Conservation (phyloP, 345 rosid species). For the Pistacia integerrima region DNA sequence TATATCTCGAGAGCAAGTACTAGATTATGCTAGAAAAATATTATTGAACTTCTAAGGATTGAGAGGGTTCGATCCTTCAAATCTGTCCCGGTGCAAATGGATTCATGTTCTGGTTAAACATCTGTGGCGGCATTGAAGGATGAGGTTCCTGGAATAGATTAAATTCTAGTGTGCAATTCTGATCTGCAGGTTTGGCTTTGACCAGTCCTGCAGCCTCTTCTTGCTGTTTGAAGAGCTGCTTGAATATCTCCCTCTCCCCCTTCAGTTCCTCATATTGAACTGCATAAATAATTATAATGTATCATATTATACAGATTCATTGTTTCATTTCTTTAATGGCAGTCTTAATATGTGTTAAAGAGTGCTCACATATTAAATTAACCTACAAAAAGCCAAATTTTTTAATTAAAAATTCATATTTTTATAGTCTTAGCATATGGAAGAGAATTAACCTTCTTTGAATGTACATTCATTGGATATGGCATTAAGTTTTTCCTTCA, state of each 20-base stretch:
- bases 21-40: neutral
- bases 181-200: neutral
- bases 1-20: neutral
- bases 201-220: neutral
- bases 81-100: neutral
- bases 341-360: too few relatives aligned
- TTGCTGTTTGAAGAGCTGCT: conserved; percentile 3
- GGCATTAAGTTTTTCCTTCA: conserved; percentile 12
- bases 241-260: conserved; percentile 25
- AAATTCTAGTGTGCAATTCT: neutral
- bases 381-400: too few relatives aligned
- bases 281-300: neutral
- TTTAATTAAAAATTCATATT: too few relatives aligned
- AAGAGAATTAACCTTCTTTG: conserved; percentile 22
- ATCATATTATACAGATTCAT: neutral
- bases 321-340: too few relatives aligned
- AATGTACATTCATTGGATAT: neutral
- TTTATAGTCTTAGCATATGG: neutral
- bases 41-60: neutral
- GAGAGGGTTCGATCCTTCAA: neutral
- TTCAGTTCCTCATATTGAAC: conserved; percentile 34
- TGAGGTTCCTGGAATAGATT: neutral
- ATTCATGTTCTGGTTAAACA: neutral
- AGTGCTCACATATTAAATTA: too few relatives aligned
- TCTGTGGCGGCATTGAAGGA: neutral